Evolutionary conservation across 495 filamentous ascomycete genomes (phyloP).

Genomic region (Trypethelium eluteriae): DNA sequence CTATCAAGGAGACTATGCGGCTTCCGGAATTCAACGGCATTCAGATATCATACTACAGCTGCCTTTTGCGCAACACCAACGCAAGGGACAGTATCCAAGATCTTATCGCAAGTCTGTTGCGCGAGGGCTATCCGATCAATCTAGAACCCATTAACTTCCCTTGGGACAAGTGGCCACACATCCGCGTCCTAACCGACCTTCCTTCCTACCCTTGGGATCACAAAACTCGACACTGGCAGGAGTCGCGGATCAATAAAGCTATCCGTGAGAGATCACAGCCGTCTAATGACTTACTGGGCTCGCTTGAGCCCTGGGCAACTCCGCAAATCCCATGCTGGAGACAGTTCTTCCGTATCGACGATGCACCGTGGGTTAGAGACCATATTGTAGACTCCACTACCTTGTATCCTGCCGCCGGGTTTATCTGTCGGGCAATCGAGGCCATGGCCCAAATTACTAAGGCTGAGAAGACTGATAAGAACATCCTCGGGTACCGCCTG

Average conservation of each 20-base stretch:
- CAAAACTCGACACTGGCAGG: conserved; percentile 10
- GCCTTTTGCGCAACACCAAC: conserved; percentile 1
- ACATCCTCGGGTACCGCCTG: not conserved
- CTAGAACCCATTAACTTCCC: not conserved
- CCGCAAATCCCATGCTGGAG: conserved; percentile 39
- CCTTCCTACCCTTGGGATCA: conserved; percentile 9
- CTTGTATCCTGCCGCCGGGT: conserved; percentile 40
- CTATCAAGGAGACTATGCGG: conserved; percentile 5
- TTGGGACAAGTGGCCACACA: not conserved
- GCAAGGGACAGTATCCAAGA: not conserved
- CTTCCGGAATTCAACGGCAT: conserved; percentile 4
- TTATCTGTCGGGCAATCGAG: conserved; percentile 39
- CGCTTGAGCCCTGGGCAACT: conserved; percentile 41
- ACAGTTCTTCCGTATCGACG: conserved; percentile 20
- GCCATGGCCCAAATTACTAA: conserved; percentile 17
- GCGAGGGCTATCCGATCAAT: not conserved
- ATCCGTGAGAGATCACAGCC: conserved; percentile 43
- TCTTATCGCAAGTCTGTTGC: not conserved
- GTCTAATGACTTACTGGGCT: conserved; percentile 50
- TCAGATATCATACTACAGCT: not conserved
- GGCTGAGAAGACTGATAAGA: not conserved
- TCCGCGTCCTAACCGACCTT: conserved; percentile 1
- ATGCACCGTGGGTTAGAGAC: conserved; percentile 41
- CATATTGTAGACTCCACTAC: conserved; percentile 36
- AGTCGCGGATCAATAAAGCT: conserved; percentile 36